phyloP scores from a whole-genome alignment of 306 rosid genomes.

The Amphicarpaea edgeworthii region DNA sequence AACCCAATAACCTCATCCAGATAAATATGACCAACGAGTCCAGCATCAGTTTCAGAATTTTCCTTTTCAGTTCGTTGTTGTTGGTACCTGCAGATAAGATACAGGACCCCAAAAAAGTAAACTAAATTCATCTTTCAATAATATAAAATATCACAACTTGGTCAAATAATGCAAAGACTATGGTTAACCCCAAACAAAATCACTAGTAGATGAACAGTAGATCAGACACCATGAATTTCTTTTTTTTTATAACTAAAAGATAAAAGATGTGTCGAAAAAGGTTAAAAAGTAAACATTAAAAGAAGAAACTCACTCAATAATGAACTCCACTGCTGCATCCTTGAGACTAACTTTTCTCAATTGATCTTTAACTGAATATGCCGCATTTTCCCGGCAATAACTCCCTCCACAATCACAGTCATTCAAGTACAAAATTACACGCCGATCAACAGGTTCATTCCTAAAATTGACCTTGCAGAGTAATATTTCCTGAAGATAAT shows the following conservation, averaged over 20 bases:
- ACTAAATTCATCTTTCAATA: not conserved
- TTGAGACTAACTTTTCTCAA: constrained; percentile 82
- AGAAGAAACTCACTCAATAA: constrained; percentile 77
- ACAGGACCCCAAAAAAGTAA: not conserved
- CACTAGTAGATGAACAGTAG: not conserved
- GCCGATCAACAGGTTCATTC: constrained; percentile 81
- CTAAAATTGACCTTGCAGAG: constrained; percentile 81
- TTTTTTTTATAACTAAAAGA: not conserved
- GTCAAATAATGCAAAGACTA: not conserved
- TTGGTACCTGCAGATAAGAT: constrained; percentile 64
- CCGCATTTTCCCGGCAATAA: constrained; percentile 82
- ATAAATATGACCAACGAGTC: constrained; percentile 90
- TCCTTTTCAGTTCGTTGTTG: constrained; percentile 47
- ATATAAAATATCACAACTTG: not conserved
- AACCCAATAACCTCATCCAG: constrained; percentile 69
- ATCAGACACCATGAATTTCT: not conserved
- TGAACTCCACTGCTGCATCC: constrained; percentile 78
- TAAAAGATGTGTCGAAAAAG: not conserved
- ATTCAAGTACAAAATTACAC: constrained; percentile 78
- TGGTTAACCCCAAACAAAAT: not conserved
- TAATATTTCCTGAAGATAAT: constrained; percentile 77
- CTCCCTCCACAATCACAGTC: constrained; percentile 80
- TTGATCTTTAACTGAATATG: constrained; percentile 79
- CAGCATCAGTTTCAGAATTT: constrained; percentile 61
- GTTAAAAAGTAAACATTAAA: not conserved